Percentiles rank a stretch among this genome's conserved stretches.
Conservation (phyloP, 106 monocot species). For the Posidonia australis region DNA sequence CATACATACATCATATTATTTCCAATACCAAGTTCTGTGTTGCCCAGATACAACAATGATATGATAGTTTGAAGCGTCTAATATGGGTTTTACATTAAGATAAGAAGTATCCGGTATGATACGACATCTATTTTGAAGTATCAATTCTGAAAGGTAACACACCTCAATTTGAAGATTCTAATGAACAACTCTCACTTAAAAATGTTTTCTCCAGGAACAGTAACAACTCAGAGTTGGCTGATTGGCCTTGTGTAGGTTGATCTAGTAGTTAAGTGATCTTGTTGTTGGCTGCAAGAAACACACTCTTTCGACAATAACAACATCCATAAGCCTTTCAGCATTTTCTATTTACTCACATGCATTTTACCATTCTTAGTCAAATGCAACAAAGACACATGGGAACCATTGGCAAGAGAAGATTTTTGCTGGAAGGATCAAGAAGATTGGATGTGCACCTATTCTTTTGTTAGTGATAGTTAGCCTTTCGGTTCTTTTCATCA, state of each 20-base stretch:
- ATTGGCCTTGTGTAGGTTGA: background rate
- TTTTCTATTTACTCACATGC: background rate
- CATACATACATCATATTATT: too few relatives aligned
- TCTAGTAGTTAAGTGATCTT: background rate
- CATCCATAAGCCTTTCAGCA: background rate
- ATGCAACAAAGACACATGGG: conserved; percentile 7
- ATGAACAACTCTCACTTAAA: background rate
- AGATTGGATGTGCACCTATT: conserved; percentile 71
- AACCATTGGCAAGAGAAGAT: conserved; percentile 8
- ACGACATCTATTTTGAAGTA: background rate
- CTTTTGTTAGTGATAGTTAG: conserved; percentile 36
- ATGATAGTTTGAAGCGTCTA: too few relatives aligned
- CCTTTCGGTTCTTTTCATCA: conserved; percentile 62
- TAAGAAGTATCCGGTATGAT: too few relatives aligned
- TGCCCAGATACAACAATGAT: too few relatives aligned
- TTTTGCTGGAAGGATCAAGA: conserved; percentile 28
- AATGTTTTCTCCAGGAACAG: background rate
- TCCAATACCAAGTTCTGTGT: too few relatives aligned
- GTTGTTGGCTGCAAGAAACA: background rate
- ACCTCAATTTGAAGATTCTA: background rate
- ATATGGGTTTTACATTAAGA: too few relatives aligned
- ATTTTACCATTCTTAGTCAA: conserved; percentile 6
- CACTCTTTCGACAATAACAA: background rate
- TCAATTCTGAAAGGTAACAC: background rate
- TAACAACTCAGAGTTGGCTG: background rate